phyloP scores from a whole-genome alignment of 2,329 filamentous ascomycete species.

The Pseudocercospora cruenta region DNA sequence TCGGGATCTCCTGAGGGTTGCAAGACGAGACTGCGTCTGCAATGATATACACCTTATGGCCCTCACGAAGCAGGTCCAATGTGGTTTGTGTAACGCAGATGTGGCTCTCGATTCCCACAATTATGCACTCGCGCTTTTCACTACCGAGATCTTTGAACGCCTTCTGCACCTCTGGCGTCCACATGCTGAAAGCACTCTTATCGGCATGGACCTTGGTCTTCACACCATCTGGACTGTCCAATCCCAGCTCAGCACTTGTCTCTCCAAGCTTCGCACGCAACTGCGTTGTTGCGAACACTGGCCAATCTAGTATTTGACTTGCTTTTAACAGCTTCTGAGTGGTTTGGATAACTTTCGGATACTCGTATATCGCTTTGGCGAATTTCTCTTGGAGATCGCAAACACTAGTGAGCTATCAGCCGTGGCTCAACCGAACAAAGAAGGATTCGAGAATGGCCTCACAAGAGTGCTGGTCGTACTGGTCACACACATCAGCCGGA shows the following conservation, averaged over 20 bases:
- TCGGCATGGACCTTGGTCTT: constrained; percentile 66
- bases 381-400: constrained; percentile 97
- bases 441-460: neutral
- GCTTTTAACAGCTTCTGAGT: constrained; percentile 58
- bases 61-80: constrained; percentile 73
- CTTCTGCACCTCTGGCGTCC: constrained; percentile 66
- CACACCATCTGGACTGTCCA: constrained; percentile 55
- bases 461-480: constrained; percentile 10
- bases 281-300: constrained; percentile 85
- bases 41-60: constrained; percentile 82
- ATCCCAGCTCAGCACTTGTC: constrained; percentile 72
- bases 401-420: constrained; percentile 59
- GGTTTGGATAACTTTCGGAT: constrained; percentile 69
- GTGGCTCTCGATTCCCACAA: constrained; percentile 91
- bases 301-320: constrained; percentile 64
- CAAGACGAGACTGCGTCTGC: constrained; percentile 89
- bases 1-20: constrained; percentile 76
- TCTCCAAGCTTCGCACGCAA: constrained; percentile 76
- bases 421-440: constrained; percentile 3
- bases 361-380: constrained; percentile 78
- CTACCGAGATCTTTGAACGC: constrained; percentile 45
- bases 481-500: constrained; percentile 3
- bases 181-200: constrained; percentile 92
- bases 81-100: constrained; percentile 94
- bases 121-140: constrained; percentile 59